Evolutionary conservation across 2,329 filamentous ascomycete genomes (phyloP), one percentile per base, ranked within the genome.

Genomic region (Ilyonectria robusta): DNA sequence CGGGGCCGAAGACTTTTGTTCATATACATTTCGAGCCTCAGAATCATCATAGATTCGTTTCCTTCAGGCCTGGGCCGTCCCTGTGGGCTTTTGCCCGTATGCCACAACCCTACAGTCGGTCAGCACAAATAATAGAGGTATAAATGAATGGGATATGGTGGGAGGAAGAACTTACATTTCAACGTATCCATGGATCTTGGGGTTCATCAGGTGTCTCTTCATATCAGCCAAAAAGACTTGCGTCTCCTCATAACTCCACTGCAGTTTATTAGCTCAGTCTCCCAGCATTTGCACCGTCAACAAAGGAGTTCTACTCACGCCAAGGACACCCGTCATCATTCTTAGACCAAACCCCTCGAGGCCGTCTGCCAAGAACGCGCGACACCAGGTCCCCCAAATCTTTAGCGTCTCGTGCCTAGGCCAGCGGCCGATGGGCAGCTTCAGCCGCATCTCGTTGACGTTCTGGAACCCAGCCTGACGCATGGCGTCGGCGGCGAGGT

Each of bases 381-480:
- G 59, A 50, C 62, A 66, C 58, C 55, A 70, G n/a, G 44, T 40
- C 10, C 62, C 68, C 70, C 56, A 70, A 29, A 62, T 33, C 44
- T 72, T 71, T 26, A 73, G 50, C 11, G 55, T 63, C 21, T 59
- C 61, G 58, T 78, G 76, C 64, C 66, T 70, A 7, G 78, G 65
- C 78, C 78, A 74, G 2, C 56, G 23, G 4, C 70, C 70, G 10
- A 50, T 50, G 19, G 56, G 44, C 7, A 59, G 31, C 63, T 67
- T 70, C 46, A 55, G 60, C 9, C 37, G 26, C 23, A 59, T 53
- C 37, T 66, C 60, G n/a, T 55, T 51, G 37, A 70, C 57, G 23
- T 69, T 61, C n/a, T 51, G 54, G 40, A 65, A 73, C 31, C 67
- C 72, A 11, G 67, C 70, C 23, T 68, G 59, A 15, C 47, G 33